Evolutionary conservation across 495 filamentous ascomycete genomes (phyloP).

Genomic region (Aspergillus bertholletiae): DNA sequence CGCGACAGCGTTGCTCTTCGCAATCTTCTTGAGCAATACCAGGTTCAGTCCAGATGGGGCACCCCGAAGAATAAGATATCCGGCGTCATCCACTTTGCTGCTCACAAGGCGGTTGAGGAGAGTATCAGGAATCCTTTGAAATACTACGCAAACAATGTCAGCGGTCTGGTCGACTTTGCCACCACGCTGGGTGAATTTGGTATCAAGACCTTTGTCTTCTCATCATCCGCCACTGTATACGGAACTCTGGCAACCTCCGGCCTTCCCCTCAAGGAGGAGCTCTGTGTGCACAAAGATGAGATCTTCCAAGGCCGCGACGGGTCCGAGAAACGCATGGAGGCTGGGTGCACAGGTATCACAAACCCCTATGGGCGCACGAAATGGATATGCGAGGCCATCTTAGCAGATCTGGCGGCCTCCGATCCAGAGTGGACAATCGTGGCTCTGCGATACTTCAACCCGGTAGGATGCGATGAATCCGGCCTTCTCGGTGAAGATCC

Average conservation of each 20-base stretch:
- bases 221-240: constrained; percentile 64
- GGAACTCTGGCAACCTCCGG: constrained; percentile 52
- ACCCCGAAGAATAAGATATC: constrained; percentile 49
- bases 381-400: constrained; percentile 62
- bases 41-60: constrained; percentile 31
- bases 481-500: constrained; percentile 65
- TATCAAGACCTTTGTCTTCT: constrained; percentile 66
- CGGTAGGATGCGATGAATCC: constrained; percentile 61
- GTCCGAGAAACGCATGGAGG: constrained; percentile 24
- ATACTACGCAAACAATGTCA: constrained; percentile 66
- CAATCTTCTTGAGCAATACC: constrained; percentile 38
- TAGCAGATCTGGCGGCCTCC: constrained; percentile 56
- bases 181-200: constrained; percentile 50
- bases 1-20: constrained; percentile 43
- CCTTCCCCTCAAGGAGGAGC: constrained; percentile 54
- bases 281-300: constrained; percentile 54
- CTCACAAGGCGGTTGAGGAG: constrained; percentile 56
- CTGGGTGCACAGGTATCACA: constrained; percentile 53
- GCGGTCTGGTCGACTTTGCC: constrained; percentile 59
- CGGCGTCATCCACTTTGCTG: constrained; percentile 64
- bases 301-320: constrained; percentile 28
- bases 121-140: constrained; percentile 50
- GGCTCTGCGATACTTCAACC: constrained; percentile 66
- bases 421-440: constrained; percentile 60
- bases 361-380: constrained; percentile 66